Base-by-base conservation (phyloP, 1,139 yeast genomes). In the Yarrowia galli region DNA sequence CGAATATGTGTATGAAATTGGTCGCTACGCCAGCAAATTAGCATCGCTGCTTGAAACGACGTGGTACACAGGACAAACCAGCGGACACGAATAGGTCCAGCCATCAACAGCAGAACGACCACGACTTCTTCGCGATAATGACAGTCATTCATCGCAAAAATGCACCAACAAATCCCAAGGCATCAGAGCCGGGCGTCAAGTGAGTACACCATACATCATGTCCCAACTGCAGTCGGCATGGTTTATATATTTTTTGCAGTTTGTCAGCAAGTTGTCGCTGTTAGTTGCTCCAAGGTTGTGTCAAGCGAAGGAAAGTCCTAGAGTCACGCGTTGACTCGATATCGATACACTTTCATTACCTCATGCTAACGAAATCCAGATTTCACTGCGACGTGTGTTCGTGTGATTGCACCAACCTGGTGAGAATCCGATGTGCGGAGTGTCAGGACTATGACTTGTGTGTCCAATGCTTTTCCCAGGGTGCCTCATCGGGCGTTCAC, bases 361-460 rank as follows among this genome's bases (percentile, higher is more conserved):
- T n/a, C 54, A 51, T 65, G 60, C 67, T 65, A 65, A 65, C 67
- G 28, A 63, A 53, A 67, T 68, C 66, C 48, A 74, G 76, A 68
- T 92, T 87, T 78, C 98, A 93, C 77, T 95, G 99, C 79, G 99
- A 95, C 79, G 92, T 91, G 22, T 95, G 99, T 76, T 89, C 97
- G 32, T 84, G 97, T 4, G 99, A 95, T 77, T 91, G 98, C 76
- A 93, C 98, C 6, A 89, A 93, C 75, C 81, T 98, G 73, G 96
- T 95, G 68, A 84, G 98, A 70, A 88, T 95, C 67, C 84, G 91
- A 69, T 95, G 99, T 80, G 98, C 98, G 0, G 89, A 88, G 58
- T 95, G 99, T 79, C 83, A 88, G 4, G 98, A 95, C 77, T 96
- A 95, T 75, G 99, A 95, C 76, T 81, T 95, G 36, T 95, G 99